Percentiles rank a stretch among this genome's conserved stretches.
Conservation (phyloP, 2,329 filamentous ascomycete species). For the Colletotrichum tropicicola region DNA sequence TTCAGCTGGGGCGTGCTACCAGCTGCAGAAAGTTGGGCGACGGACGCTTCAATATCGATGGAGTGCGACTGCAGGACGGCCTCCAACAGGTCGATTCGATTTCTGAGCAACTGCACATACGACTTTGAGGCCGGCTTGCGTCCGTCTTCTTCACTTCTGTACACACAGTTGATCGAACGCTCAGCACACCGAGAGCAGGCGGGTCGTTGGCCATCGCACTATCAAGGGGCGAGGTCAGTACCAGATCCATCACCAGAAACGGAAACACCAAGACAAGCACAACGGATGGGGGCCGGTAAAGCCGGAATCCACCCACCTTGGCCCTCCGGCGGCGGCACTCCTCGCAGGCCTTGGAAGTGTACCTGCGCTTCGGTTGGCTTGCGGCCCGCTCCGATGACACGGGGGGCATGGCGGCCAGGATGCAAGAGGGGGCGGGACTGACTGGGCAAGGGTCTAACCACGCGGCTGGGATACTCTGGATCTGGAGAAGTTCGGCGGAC, state of each 20-base stretch:
- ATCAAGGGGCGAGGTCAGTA: background rate
- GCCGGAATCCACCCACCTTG: constrained; percentile 37
- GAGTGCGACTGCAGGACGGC: constrained; percentile 37
- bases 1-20: background rate
- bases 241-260: too few species aligned
- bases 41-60: constrained; percentile 39
- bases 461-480: background rate
- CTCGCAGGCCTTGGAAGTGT: constrained; percentile 42
- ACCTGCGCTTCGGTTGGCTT: constrained; percentile 30
- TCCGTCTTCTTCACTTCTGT: constrained; percentile 41
- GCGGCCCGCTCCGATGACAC: constrained; percentile 17
- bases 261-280: background rate
- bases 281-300: background rate
- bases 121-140: constrained; percentile 44
- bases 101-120: constrained; percentile 43
- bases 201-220: constrained; percentile 44
- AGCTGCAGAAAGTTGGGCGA: constrained; percentile 29
- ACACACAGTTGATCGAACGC: constrained; percentile 40
- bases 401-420: constrained; percentile 12
- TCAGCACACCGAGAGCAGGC: constrained; percentile 42
- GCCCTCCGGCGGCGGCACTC: constrained; percentile 45
- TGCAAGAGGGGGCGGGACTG: background rate
- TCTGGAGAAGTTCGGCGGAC: background rate
- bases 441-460: constrained; percentile 10
- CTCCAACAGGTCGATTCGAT: constrained; percentile 42